Conservation (phyloP, 2,329 filamentous ascomycete genomes). For the Aspergillus phoenicis region DNA sequence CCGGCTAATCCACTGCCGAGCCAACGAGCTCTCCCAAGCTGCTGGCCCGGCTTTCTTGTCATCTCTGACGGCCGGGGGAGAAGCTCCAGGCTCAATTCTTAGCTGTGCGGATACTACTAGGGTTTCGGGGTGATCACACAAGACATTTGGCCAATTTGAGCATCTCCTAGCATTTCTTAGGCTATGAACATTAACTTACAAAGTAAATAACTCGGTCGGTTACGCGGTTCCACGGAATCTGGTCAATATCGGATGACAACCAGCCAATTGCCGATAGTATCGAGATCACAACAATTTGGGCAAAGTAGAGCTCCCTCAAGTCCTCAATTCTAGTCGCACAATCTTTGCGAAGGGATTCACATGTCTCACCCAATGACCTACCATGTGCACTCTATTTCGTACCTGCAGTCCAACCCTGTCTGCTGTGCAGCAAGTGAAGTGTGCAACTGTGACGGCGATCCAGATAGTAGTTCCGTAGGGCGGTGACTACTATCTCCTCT, state of each 20-base stretch:
- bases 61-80: neutral
- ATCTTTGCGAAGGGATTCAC: neutral
- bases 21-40: neutral
- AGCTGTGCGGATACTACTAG: neutral
- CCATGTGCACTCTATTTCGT: neutral
- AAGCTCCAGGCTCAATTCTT: neutral
- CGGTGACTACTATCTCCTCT: neutral
- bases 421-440: neutral
- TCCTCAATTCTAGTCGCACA: neutral
- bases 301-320: neutral
- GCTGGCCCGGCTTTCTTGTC: too few species aligned
- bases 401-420: slow-evolving; percentile 4
- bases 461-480: neutral
- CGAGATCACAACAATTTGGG: neutral
- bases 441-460: neutral
- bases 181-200: neutral
- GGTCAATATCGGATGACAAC: neutral
- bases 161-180: neutral
- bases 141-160: neutral
- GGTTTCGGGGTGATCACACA: neutral
- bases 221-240: neutral
- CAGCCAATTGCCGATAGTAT: neutral
- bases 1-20: neutral
- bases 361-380: neutral
- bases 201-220: neutral